Evolutionary conservation across 768 basidiomycete genomes (phyloP).

Genomic region (Holtermanniella nyarrowii): DNA sequence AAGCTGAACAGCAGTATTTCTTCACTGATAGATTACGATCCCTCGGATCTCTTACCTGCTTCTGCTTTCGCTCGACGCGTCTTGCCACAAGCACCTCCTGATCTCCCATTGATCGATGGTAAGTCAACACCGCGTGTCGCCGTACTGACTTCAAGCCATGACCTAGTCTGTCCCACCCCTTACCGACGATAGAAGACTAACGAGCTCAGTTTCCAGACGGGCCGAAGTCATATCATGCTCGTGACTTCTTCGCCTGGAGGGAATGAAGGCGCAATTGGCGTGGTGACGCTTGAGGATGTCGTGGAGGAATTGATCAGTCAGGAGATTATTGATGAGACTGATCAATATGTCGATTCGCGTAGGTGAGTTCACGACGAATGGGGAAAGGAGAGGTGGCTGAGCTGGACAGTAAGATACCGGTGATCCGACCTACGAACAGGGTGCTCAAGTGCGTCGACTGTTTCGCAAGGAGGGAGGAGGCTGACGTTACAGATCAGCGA

Average conservation of each 20-base stretch:
- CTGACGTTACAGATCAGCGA: background rate
- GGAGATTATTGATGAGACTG: constrained; percentile 35
- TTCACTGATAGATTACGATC: constrained; percentile 30
- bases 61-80: constrained; percentile 20
- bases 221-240: constrained; percentile 33
- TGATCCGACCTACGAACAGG: constrained; percentile 20
- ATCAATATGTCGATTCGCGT: constrained; percentile 31
- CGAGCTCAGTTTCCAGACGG: constrained; percentile 29
- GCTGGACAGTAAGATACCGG: constrained; percentile 22
- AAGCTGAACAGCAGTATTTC: background rate
- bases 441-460: constrained; percentile 5
- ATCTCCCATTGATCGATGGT: constrained; percentile 26
- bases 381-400: background rate
- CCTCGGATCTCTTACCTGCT: constrained; percentile 21
- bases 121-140: constrained; percentile 1
- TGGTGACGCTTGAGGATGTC: constrained; percentile 36
- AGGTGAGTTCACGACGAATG: constrained; percentile 15
- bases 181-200: background rate
- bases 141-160: constrained; percentile 14
- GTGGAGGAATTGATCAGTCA: constrained; percentile 35
- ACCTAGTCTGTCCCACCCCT: constrained; percentile 16
- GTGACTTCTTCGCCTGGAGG: constrained; percentile 21
- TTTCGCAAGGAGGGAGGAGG: constrained; percentile 1
- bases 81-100: constrained; percentile 31
- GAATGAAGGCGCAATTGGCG: constrained; percentile 19